These are phyloP conservation scores for Mortierella sp. DNA, from an alignment of 371 early-diverging fungal species.

Conservation along the genomic window DNA sequence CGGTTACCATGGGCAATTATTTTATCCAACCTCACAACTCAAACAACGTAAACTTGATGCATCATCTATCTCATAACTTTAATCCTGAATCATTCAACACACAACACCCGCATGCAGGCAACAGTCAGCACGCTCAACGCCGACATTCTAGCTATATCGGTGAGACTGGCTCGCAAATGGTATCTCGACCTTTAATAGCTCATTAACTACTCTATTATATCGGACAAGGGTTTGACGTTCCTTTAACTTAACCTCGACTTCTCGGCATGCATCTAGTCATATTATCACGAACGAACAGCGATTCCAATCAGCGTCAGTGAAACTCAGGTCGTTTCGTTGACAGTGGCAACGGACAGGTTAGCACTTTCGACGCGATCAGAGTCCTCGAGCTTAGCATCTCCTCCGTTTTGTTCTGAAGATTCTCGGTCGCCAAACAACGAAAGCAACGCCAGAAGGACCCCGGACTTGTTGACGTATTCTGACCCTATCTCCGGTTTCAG, in stretches of 20 bases:
- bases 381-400: background rate
- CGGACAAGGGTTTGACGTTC: no score
- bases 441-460: background rate
- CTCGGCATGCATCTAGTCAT: background rate
- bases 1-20: background rate
- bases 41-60: no score
- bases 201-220: no score
- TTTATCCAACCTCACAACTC: background rate
- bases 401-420: background rate
- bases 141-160: background rate
- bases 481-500: background rate
- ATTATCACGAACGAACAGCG: background rate
- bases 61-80: no score
- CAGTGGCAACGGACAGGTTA: background rate
- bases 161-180: background rate
- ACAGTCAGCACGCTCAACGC: no score
- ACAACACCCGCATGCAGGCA: no score
- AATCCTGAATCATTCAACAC: no score
- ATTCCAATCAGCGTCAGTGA: background rate
- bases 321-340: background rate
- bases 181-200: background rate
- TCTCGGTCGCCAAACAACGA: background rate
- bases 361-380: background rate
- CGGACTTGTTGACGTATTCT: background rate
- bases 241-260: no score